Percentiles rank a stretch among this genome's conserved stretches.
Conservation (phyloP, 2,329 filamentous ascomycete species). For the Albifimbria verrucaria region DNA sequence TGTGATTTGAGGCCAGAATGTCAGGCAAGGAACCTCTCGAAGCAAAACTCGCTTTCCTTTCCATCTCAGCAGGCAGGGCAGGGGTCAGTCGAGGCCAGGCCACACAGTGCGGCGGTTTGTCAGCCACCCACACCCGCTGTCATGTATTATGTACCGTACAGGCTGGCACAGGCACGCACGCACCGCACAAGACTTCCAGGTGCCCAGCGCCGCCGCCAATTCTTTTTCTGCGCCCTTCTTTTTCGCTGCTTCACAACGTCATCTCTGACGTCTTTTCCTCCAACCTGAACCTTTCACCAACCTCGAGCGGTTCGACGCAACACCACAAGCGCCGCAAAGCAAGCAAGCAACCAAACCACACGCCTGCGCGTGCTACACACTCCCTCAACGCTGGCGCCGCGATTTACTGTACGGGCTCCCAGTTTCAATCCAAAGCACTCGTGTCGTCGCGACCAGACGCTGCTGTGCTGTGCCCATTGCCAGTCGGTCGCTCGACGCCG, state of each 20-base stretch:
- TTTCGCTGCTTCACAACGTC: conserved; percentile 39
- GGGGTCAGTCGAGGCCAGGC: no score
- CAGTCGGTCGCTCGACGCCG: no score
- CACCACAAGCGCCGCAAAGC: conserved; percentile 8
- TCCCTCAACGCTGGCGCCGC: neutral
- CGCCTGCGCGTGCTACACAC: no score
- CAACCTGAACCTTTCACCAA: conserved; percentile 33
- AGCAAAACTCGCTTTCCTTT: no score
- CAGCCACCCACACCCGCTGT: no score
- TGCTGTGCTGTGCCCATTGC: no score
- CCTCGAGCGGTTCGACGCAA: conserved; percentile 27
- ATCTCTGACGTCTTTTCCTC: conserved; percentile 45
- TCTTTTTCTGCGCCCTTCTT: conserved; percentile 32
- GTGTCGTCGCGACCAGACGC: no score
- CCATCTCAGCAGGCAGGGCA: no score
- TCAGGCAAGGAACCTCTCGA: no score
- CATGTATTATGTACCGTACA: neutral
- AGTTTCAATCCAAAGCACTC: no score
- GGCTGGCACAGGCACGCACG: neutral
- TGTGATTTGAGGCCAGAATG: no score
- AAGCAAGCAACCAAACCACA: no score
- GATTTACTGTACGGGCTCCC: neutral
- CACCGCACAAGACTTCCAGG: conserved; percentile 19
- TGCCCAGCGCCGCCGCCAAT: conserved; percentile 25
- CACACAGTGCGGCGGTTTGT: conserved; percentile 4